Evolutionary conservation across 208 protist species (phyloP), one percentile per base, ranked within the genome.

Genomic region (Angomonas ambiguus): DNA sequence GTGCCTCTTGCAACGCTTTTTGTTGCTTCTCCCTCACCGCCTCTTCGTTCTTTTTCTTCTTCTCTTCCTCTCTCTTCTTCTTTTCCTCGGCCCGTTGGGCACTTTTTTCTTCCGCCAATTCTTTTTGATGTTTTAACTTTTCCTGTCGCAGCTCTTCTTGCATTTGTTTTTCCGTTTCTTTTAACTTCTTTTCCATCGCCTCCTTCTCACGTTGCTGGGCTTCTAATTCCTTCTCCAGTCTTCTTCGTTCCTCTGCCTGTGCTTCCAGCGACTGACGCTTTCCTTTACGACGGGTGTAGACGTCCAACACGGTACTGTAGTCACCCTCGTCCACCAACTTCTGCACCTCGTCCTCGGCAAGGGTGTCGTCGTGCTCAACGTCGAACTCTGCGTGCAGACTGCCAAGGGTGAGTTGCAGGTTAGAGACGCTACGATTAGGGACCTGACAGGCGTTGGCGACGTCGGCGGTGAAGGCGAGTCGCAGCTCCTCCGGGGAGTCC

Each of bases 371-470:
- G 69, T 88, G 82, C 60, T 60, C 32, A 11, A 84, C 70, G 48
- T 68, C 62, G 48, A 74, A 80, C 11, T 65, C 16, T 27, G 72
- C 72, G 51, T 80, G 72, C 38, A 83, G 67, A 22, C 68, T 72
- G 59, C 65, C 71, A n/a, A 74, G 32, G 28, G 55, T 53, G 38
- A 68, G 60, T 38, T 2, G 18, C 25, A 88, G 63, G 34, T 69
- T 28, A 30, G 59, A 61, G 53, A 84, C 48, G 59, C 60, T 70
- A 30, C 69, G 53, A 41, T 68, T 74, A n/a, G 76, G 75, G 30
- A 80, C 59, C 16, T 63, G 41, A 34, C 74, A 80, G 41, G 73
- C 65, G 42, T 41, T 55, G 2, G 74, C 69, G 32, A 67, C 60
- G 45, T 85, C 79, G 10, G 69, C 57, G 41, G 75, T 24, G 59